These are phyloP conservation scores for Lumnitzera racemosa DNA, from an alignment of 345 rosid genomes.

Conservation along the genomic window DNA sequence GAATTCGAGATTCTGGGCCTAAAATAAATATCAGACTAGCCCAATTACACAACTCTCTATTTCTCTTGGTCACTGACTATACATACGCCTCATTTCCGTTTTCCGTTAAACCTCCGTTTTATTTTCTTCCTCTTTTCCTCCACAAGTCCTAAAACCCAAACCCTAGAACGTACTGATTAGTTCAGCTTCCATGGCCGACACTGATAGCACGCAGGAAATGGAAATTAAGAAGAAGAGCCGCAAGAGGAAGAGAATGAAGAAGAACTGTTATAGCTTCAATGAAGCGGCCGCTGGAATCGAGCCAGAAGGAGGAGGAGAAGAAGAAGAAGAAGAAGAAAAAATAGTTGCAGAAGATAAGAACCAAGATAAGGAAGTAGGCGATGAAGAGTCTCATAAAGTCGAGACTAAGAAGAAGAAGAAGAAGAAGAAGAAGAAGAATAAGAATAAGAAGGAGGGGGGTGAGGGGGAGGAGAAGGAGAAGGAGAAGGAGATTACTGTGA, in stretches of 20 bases:
- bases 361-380: not conserved
- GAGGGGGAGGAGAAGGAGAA: not conserved
- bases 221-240: slow-evolving; percentile 1
- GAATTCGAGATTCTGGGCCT: too few relatives aligned
- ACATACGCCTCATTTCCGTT: too few relatives aligned
- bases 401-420: slow-evolving; percentile 6
- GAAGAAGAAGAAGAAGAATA: not conserved
- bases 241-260: slow-evolving; percentile 10
- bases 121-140: too few relatives aligned
- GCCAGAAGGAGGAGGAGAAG: not conserved
- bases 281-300: not conserved
- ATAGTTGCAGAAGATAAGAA: not conserved
- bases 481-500: not conserved
- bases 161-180: too few relatives aligned
- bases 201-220: not conserved
- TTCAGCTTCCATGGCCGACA: slow-evolving; percentile 4
- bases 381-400: slow-evolving; percentile 1
- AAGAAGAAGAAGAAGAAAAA: not conserved
- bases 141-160: too few relatives aligned
- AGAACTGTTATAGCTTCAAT: not conserved
- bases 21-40: too few relatives aligned
- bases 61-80: too few relatives aligned
- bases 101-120: too few relatives aligned
- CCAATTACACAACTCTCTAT: too few relatives aligned
- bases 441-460: not conserved